Base-by-base conservation (phyloP, 2,329 filamentous ascomycete genomes). In the Trichoderma harzianum region DNA sequence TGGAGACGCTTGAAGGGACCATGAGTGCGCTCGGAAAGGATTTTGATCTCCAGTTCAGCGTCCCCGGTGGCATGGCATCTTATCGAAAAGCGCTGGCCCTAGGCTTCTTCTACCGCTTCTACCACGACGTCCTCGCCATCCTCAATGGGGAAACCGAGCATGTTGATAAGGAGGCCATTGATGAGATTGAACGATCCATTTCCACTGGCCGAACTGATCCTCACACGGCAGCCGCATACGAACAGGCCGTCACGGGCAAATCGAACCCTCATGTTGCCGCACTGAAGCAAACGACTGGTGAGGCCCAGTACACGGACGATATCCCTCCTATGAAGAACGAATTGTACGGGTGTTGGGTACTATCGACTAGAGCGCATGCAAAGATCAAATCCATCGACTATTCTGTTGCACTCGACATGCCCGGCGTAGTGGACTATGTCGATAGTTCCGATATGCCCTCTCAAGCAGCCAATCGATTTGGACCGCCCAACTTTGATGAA, bases 21-120 rank as follows among this genome's bases (percentile, higher is more conserved):
- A 98, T 98, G 93, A 92, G 90, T 76, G 92, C 93, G 0, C 84
- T 99, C n/a, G 95, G 94, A 74, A 86, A 89, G 66, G 96, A 98
- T 78, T 99, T 99, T 78, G 89, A 97, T 79, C 86, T 99, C 34
- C 87, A 89, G 5, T 98, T 97, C 77, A 91, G 94, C 68, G 96
- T 99, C 0, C 96, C 95, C 0, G 96, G 96, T 75, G 96, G 96
- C 47, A 99, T 99, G 96, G 95, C 96, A 0, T 97, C 94, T 1
- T 99, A 98, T 79, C 87, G 96, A 32, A 97, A 96, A 79, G 93
- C 94, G 1, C 84, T 99, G 10, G 95, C 96, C 0, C 85, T 98
- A 67, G 91, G 95, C 3, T 97, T 99, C 86, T 98, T 98, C 83
- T 98, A 98, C 82, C 91, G 94, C 51, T 99, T 98, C 82, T 98